Conservation (phyloP, 768 basidiomycete species). For the Tricholomella constricta region DNA sequence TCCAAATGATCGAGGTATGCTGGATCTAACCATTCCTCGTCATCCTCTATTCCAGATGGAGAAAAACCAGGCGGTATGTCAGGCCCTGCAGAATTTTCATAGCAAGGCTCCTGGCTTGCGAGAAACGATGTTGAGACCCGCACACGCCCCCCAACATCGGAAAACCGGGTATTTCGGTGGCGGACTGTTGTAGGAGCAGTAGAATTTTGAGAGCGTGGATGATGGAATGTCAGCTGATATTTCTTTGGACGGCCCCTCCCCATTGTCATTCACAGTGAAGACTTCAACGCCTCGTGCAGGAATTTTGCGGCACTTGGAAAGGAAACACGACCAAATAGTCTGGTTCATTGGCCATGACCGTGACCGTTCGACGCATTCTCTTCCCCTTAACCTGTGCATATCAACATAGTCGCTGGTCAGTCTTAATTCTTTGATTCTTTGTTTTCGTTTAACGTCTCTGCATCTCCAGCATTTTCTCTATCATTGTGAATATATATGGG, state of each 20-base stretch:
- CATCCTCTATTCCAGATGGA: neutral
- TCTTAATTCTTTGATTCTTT: neutral
- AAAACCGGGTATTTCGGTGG: neutral
- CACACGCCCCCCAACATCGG: neutral
- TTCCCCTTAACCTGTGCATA: no score
- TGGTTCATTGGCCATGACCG: neutral
- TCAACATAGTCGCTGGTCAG: neutral
- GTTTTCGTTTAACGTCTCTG: no score
- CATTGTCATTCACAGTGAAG: neutral
- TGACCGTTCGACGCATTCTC: neutral
- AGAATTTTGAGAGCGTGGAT: neutral
- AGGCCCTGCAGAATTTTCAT: no score
- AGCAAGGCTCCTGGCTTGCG: neutral
- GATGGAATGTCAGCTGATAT: slow-evolving; percentile 1
- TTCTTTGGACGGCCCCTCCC: slow-evolving; percentile 2
- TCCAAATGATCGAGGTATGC: slow-evolving; percentile 6
- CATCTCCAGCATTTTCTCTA: no score
- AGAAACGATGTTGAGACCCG: slow-evolving; percentile 5
- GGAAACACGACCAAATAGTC: neutral
- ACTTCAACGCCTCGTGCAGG: no score
- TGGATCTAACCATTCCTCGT: slow-evolving; percentile 1
- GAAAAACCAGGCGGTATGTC: neutral
- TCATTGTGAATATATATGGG: neutral
- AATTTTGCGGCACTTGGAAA: neutral
- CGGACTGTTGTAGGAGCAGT: neutral